Evolutionary conservation across 2,329 filamentous ascomycete species (phyloP).

Genomic region (Pyrenochaeta sp.): DNA sequence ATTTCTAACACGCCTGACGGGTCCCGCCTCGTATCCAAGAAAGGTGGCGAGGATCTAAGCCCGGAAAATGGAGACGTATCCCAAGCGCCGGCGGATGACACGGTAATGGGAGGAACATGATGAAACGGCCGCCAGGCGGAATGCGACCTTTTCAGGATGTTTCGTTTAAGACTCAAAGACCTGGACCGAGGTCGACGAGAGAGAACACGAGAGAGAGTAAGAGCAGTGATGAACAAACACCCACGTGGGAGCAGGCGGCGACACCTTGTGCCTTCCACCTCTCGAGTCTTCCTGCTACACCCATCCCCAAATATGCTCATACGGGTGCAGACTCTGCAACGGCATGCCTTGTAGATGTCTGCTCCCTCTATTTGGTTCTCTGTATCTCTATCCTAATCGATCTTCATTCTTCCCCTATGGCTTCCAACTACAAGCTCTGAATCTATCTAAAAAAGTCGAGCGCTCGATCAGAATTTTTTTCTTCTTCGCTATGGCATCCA

Average conservation of each 20-base stretch:
- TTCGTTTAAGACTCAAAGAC: neutral
- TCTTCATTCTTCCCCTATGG: neutral
- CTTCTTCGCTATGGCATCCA: too few relatives aligned
- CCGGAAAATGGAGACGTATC: neutral
- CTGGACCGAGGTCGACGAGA: neutral
- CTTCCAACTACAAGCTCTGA: neutral
- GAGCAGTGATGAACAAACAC: neutral
- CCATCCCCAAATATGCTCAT: neutral
- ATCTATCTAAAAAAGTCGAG: too few relatives aligned
- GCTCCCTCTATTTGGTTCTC: neutral
- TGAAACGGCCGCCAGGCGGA: neutral
- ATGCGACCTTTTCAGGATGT: neutral
- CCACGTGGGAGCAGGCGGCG: neutral
- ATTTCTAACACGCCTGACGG: conserved; percentile 23
- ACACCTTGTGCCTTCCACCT: neutral
- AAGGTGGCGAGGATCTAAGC: neutral
- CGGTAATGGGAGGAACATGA: neutral
- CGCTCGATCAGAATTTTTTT: too few relatives aligned
- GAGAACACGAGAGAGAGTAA: neutral
- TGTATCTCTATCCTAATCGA: neutral
- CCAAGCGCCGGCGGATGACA: conserved; percentile 11
- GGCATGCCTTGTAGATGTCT: neutral
- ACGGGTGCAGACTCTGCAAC: neutral
- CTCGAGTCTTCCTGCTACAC: neutral
- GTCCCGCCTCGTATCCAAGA: conserved; percentile 22